Evolutionary conservation across 305 asterid genomes (phyloP), one percentile per base, ranked within the genome.

Genomic region (Solanum hybrid): DNA sequence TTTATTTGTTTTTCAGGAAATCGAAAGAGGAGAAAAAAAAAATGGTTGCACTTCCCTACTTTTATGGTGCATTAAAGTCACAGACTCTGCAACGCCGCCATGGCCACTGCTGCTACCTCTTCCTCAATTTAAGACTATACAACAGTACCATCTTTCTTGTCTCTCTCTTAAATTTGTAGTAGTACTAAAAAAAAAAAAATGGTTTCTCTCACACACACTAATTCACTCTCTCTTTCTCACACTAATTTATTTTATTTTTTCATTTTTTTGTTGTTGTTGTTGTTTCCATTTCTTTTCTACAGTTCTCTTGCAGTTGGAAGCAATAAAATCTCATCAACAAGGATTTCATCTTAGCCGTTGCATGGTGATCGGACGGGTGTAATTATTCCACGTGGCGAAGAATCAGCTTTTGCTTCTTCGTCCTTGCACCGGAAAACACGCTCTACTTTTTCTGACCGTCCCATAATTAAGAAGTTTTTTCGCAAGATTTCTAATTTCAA

Each of bases 21-120:
- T 34, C 40, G 81, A 89, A 85, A 34, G 69, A 77, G 31, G 51
- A 71, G 26, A 57, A 22, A 18, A 33, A 83, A 83, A 76, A 42
- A 28, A 42, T 82, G 39, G 71, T 42, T 83, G 18, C 3, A 28
- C 87, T 83, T 83, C 73, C 9, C 40, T 80, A 78, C 85, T 46
- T 51, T 84, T 84, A 42, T 84, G 75, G 75, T 51, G 31, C 87
- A 84, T 51, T 97, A 94, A 96, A 94, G 92, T 94, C 93, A 92
- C 96, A 91, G 96, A 93, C 28, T 92, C 98, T 97, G 98, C 98
- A 93, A 94, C 97, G 99, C 99, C 98, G 98, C 99, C 99, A 95
- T 93, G 91, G 98, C 91, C 93, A 92, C 98, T 94, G 95, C 92
- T 89, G 90, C 93, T 87, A 31, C 92, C 89, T 80, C 94, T 91